These are phyloP conservation scores for Quercus suber DNA, from an alignment of 306 rosid species.

Conservation along the genomic window DNA sequence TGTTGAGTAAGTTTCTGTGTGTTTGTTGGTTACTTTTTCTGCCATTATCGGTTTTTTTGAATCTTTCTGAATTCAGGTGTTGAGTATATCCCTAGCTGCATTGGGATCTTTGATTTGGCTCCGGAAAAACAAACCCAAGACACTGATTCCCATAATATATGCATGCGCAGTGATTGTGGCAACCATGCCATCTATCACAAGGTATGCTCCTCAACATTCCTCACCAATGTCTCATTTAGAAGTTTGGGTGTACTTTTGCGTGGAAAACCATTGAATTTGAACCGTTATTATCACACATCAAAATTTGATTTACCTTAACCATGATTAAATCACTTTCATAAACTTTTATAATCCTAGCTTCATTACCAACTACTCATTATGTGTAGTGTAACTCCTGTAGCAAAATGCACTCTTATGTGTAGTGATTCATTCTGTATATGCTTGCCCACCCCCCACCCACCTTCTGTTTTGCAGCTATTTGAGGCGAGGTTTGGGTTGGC, in stretches of 20 bases:
- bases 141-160: constrained; percentile 84
- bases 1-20: constrained; percentile 4
- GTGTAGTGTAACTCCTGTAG: neutral
- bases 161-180: constrained; percentile 76
- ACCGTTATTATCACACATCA: neutral
- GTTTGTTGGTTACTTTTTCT: constrained; percentile 1
- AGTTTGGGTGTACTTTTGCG: constrained; percentile 1
- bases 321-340: neutral
- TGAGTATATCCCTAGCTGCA: constrained; percentile 94
- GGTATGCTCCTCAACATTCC: constrained; percentile 47
- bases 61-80: constrained; percentile 50
- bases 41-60: neutral
- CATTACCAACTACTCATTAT: neutral
- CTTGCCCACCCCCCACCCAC: too few species aligned
- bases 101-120: constrained; percentile 98
- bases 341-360: neutral
- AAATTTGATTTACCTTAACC: neutral
- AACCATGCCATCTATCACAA: constrained; percentile 97
- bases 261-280: neutral
- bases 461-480: constrained; percentile 64
- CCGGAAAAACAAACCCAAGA: constrained; percentile 89
- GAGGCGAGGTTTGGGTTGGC: constrained; percentile 92
- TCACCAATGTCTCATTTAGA: neutral
- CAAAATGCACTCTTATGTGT: neutral
- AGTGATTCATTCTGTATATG: neutral